Percentiles rank a stretch among this genome's conserved stretches.
phyloP scores from a whole-genome alignment of 345 rosid species.

The Capsella bursapastoris region DNA sequence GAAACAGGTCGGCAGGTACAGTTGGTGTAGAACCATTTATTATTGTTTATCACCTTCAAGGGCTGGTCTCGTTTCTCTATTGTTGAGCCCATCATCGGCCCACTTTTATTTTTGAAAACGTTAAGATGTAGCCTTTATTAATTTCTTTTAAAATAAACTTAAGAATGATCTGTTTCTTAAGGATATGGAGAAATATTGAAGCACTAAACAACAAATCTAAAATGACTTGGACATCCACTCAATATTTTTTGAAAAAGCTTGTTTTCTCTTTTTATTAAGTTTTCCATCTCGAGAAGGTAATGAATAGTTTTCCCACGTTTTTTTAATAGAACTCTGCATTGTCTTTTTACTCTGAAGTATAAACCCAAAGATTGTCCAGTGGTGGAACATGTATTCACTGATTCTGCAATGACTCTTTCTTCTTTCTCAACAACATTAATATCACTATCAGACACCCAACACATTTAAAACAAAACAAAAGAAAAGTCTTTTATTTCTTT shows the following conservation, averaged over 20 bases:
- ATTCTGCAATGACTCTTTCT: neutral
- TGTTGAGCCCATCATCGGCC: conserved; percentile 32
- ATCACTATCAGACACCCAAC: neutral
- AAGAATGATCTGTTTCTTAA: neutral
- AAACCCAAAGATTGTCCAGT: conserved; percentile 7
- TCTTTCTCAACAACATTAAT: neutral
- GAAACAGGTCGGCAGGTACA: conserved; percentile 37
- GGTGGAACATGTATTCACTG: conserved; percentile 11
- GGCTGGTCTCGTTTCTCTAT: conserved; percentile 1
- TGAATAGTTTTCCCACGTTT: neutral
- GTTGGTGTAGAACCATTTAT: conserved; percentile 37
- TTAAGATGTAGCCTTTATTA: no score
- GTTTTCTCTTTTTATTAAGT: neutral
- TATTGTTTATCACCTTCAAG: conserved; percentile 4
- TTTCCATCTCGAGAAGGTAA: neutral
- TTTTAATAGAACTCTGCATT: neutral
- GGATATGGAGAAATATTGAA: conserved; percentile 6
- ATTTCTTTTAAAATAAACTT: no score
- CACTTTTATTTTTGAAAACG: neutral
- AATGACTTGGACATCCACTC: conserved; percentile 21
- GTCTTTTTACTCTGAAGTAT: neutral
- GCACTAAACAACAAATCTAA: neutral
- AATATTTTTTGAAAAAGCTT: neutral
- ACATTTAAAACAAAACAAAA: neutral
- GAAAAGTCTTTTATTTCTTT: neutral